Evolutionary conservation across 2,329 filamentous ascomycete genomes (phyloP).

Genomic region (Pleoardoris graminearum): DNA sequence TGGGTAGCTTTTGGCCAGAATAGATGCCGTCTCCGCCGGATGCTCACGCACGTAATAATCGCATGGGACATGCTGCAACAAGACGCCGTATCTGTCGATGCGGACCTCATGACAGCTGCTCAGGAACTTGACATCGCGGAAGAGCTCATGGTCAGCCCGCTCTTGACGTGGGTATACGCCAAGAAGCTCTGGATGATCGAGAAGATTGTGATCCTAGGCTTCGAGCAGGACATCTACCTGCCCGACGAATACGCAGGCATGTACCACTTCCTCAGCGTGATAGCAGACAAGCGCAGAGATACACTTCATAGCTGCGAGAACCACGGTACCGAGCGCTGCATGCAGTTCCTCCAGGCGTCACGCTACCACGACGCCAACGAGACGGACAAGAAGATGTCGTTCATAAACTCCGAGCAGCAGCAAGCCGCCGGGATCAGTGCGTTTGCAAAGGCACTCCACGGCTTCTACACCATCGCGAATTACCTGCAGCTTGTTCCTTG

Average conservation of each 20-base stretch:
- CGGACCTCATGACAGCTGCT: conserved; percentile 47
- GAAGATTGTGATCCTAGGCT: conserved; percentile 85
- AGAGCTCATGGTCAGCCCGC: conserved; percentile 66
- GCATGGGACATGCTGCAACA: conserved; percentile 84
- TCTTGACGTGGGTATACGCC: conserved; percentile 87
- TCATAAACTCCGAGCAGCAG: conserved; percentile 32
- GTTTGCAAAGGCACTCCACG: conserved; percentile 38
- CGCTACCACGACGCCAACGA: conserved; percentile 16
- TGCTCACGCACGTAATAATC: conserved; percentile 79
- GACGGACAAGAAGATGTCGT: conserved; percentile 13
- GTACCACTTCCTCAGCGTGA: conserved; percentile 67
- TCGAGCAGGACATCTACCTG: conserved; percentile 90
- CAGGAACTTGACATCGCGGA: conserved; percentile 31
- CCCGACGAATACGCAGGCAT: conserved; percentile 81
- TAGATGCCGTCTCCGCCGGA: conserved; percentile 82
- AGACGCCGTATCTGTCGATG: conserved; percentile 61
- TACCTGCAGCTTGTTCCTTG: conserved; percentile 59
- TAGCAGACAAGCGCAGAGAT: conserved; percentile 28
- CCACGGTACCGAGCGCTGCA: conserved; percentile 16
- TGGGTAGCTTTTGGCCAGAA: conserved; percentile 88
- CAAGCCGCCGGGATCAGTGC: conserved; percentile 30
- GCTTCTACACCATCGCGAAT: conserved; percentile 68
- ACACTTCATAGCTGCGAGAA: conserved; percentile 23
- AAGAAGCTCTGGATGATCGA: conserved; percentile 90
- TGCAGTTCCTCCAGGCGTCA: not conserved